Evolutionary conservation across 73 alveolate species (phyloP).

Genomic region (Diophrys appendiculata): DNA sequence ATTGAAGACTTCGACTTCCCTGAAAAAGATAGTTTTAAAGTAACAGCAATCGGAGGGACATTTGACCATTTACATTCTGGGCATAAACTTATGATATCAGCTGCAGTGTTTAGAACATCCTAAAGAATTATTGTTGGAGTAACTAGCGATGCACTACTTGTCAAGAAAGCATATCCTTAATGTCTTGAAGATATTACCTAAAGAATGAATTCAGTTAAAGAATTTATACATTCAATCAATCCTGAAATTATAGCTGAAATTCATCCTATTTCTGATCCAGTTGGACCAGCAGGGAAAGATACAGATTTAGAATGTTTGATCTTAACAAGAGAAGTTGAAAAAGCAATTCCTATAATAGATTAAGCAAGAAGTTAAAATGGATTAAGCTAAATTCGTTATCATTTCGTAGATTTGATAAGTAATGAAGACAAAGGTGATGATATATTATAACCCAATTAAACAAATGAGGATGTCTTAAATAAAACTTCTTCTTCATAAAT

Average conservation of each 20-base stretch:
- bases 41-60: conserved; percentile 69
- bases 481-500: no score
- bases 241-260: conserved; percentile 32
- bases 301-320: conserved; percentile 49
- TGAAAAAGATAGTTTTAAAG: conserved; percentile 16
- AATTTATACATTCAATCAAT: conserved; percentile 26
- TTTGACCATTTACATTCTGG: conserved; percentile 71
- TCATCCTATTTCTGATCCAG: conserved; percentile 58
- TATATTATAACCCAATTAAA: no score
- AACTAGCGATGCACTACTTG: conserved; percentile 42
- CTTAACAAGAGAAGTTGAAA: conserved; percentile 53
- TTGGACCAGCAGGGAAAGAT: conserved; percentile 57
- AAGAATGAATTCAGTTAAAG: conserved; percentile 39
- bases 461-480: no score
- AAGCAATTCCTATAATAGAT: no score
- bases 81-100: conserved; percentile 48
- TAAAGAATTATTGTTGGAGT: conserved; percentile 49
- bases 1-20: no score
- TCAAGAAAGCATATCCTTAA: conserved; percentile 45
- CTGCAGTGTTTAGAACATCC: conserved; percentile 45
- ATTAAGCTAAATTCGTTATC: background rate
- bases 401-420: background rate
- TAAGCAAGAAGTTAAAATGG: background rate
- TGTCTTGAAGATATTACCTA: conserved; percentile 24
- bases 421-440: no score